Base-by-base conservation (phyloP, 345 rosid species). In the Noccaea caerulescens region DNA sequence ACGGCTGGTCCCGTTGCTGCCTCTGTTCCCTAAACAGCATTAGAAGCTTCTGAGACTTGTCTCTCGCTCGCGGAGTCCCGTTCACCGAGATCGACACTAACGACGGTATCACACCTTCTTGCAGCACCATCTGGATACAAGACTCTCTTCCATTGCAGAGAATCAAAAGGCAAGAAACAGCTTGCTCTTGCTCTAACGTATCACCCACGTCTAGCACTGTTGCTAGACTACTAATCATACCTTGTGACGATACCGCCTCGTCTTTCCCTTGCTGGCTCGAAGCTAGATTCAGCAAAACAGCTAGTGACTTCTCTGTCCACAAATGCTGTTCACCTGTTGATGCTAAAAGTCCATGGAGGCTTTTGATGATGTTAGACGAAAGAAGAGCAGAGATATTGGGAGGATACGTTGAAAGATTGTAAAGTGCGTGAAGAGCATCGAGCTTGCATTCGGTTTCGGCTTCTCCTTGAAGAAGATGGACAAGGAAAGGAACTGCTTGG, bases 31-130 rank as follows among this genome's bases (percentile, higher is more conserved):
- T 80, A 67, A 94, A 94, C 66, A 91, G 79, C 96, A 88, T 84
- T 50, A 95, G 76, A 52, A 95, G 97, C 72, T 87, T 90, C 75
- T 87, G 97, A 1, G 99, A 87, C 81, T 88, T 92, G 55, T 95
- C 98, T 85, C 76, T 85, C 43, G 94, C 98, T 71, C 97, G 73
- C 0, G 82, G n/a, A 12, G 90, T 90, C 4, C 99, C 99, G 12
- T 92, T 92, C n/a, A 92, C 96, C 0, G 97, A 90, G 39, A 94
- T 81, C 5, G 99, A 92, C 63, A 94, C 98, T 66, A 94, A 66
- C 4, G 96, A 87, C 10, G 99, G 99, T 62, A 90, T 94, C 51
- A 89, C 99, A 11, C 99, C 99, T 84, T 94, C 99, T 77, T 90
- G 99, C 58, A 94, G 76, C 36, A 89, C 97, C 87, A 92, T 75